Conservation (phyloP, 2,329 filamentous ascomycete species). For the Aureobasidium pullulans region DNA sequence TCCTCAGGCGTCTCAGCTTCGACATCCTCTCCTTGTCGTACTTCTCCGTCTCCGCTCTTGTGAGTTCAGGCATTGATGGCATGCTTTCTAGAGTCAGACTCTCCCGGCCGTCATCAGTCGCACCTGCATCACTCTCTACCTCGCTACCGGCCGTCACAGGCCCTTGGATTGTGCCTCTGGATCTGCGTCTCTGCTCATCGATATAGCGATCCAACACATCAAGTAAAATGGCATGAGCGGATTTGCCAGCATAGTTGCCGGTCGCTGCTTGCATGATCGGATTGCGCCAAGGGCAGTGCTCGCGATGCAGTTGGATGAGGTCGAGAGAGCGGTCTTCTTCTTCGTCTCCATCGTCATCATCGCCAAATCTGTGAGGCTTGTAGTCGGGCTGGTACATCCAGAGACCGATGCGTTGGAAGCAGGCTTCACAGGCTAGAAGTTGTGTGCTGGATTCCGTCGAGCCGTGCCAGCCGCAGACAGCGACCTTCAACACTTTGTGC, state of each 20-base stretch:
- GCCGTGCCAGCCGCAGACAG: slow-evolving; percentile 44
- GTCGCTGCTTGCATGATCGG: slow-evolving; percentile 25
- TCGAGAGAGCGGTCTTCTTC: slow-evolving; percentile 22
- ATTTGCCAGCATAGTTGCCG: slow-evolving; percentile 25
- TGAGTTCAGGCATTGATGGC: slow-evolving; percentile 6
- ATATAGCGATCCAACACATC: slow-evolving; percentile 25
- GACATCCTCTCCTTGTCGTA: slow-evolving; percentile 29
- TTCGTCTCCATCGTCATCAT: slow-evolving; percentile 36
- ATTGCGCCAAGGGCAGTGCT: slow-evolving; percentile 33
- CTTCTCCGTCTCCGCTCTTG: slow-evolving; percentile 24
- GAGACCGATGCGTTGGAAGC: slow-evolving; percentile 78
- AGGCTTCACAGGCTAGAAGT: slow-evolving; percentile 73
- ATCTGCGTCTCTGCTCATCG: slow-evolving; percentile 26
- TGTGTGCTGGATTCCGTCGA: slow-evolving; percentile 57
- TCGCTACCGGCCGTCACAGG: neutral
- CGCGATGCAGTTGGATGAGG: slow-evolving; percentile 29
- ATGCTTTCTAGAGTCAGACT: neutral
- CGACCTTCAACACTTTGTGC: slow-evolving; percentile 26
- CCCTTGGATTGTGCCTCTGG: slow-evolving; percentile 10
- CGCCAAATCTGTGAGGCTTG: slow-evolving; percentile 26
- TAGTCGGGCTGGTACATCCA: slow-evolving; percentile 78
- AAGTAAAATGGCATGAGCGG: slow-evolving; percentile 27
- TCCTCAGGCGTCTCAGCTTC: slow-evolving; percentile 27
- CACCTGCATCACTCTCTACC: slow-evolving; percentile 8
- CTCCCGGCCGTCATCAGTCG: slow-evolving; percentile 13